phyloP scores from a whole-genome alignment of 2,329 filamentous ascomycete species.

The Fusarium citri region DNA sequence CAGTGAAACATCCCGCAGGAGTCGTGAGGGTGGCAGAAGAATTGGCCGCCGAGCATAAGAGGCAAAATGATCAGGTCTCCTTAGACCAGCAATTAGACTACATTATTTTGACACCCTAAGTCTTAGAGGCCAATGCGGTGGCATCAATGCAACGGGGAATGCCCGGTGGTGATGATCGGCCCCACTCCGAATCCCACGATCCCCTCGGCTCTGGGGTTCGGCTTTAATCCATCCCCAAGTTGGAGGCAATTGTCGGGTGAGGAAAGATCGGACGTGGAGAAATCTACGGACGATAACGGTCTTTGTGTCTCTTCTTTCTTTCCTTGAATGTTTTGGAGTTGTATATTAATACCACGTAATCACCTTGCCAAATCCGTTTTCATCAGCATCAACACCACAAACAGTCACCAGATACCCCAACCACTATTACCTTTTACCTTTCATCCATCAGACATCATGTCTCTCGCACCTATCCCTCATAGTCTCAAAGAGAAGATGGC shows the following conservation, averaged over 20 bases:
- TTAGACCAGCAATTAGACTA: fast-evolving
- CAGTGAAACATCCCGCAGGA: too few species aligned
- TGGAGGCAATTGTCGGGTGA: neutral
- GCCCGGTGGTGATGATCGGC: neutral
- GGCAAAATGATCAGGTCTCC: fast-evolving
- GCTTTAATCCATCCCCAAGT: neutral
- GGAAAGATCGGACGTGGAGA: neutral
- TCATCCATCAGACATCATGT: constrained; percentile 19
- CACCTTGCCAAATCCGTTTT: neutral
- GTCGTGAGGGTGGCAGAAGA: neutral
- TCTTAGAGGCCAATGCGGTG: neutral
- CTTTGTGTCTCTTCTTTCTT: neutral
- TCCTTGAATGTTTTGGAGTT: neutral
- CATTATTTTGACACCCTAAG: neutral
- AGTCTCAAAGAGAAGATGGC: neutral
- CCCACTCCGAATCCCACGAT: constrained; percentile 26
- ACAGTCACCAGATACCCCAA: neutral
- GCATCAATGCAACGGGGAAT: neutral
- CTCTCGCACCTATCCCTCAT: constrained; percentile 36
- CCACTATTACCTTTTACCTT: fast-evolving
- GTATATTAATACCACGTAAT: constrained; percentile 26
- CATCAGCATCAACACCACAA: neutral
- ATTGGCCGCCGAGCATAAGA: too few species aligned
- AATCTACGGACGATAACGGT: neutral
- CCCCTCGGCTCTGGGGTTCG: neutral